Evolutionary conservation across 1,284 basidiomycete species (phyloP).

Genomic region (Marasmius oreades): DNA sequence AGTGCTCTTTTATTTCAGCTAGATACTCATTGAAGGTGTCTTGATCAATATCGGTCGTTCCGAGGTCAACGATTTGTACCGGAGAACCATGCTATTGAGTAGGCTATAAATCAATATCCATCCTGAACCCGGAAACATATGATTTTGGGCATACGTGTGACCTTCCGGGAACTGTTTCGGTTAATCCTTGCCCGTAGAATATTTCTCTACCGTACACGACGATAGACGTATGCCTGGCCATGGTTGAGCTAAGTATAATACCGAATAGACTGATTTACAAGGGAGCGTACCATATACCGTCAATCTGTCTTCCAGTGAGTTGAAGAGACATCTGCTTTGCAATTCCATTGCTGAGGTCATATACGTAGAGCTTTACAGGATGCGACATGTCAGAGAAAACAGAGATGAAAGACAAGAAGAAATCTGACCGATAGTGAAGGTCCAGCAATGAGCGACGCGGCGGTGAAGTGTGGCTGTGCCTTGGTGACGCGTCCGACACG

Average conservation of each 20-base stretch:
- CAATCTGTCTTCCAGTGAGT: slow-evolving; percentile 82
- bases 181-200: slow-evolving; percentile 88
- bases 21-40: slow-evolving; percentile 84
- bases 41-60: slow-evolving; percentile 79
- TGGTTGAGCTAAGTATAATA: not conserved
- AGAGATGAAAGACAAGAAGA: not conserved
- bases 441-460: not conserved
- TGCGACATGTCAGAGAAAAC: slow-evolving; percentile 13
- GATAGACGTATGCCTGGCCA: slow-evolving; percentile 80
- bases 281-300: slow-evolving; percentile 75
- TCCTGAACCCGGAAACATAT: slow-evolving; percentile 3
- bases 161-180: slow-evolving; percentile 58
- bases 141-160: slow-evolving; percentile 62
- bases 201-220: slow-evolving; percentile 84
- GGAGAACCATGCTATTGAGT: slow-evolving; percentile 87
- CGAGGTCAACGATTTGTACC: slow-evolving; percentile 73
- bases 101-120: slow-evolving; percentile 4
- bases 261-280: not conserved
- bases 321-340: slow-evolving; percentile 73
- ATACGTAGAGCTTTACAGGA: slow-evolving; percentile 78
- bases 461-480: not conserved
- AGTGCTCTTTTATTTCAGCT: slow-evolving; percentile 68
- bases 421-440: not conserved
- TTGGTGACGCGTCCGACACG: not conserved
- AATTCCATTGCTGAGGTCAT: slow-evolving; percentile 86